Conservation (phyloP, 2,329 filamentous ascomycete species). For the Pseudocercospora fuligena region DNA sequence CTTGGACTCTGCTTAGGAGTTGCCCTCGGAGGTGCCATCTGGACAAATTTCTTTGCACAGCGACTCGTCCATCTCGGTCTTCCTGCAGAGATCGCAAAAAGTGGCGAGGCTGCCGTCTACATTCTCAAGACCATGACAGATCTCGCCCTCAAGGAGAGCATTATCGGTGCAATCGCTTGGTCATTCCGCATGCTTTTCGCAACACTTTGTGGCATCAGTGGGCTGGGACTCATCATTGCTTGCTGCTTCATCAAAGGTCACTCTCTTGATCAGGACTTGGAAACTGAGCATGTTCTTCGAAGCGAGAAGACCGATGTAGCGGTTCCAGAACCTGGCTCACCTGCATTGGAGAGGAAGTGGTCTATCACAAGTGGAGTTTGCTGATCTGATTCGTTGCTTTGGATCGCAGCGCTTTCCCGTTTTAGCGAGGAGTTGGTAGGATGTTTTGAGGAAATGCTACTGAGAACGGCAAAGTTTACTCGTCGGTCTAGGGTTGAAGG, state of each 20-base stretch:
- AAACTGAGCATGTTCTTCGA: slow-evolving; percentile 20
- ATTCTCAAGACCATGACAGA: slow-evolving; percentile 26
- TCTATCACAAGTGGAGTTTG: neutral
- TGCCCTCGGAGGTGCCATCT: slow-evolving; percentile 51
- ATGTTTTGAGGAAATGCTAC: neutral
- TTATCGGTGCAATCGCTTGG: slow-evolving; percentile 28
- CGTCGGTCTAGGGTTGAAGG: neutral
- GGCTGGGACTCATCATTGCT: slow-evolving; percentile 28
- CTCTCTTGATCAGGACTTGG: slow-evolving; percentile 26
- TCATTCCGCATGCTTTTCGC: slow-evolving; percentile 33
- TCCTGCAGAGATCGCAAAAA: slow-evolving; percentile 24
- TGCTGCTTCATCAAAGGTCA: slow-evolving; percentile 21
- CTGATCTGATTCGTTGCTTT: neutral
- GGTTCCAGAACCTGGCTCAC: neutral
- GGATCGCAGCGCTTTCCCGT: neutral
- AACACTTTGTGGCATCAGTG: slow-evolving; percentile 32
- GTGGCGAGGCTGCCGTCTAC: slow-evolving; percentile 32
- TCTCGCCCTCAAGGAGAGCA: slow-evolving; percentile 14
- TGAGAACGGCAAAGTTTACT: neutral
- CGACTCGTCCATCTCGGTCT: slow-evolving; percentile 21
- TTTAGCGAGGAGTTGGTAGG: slow-evolving; percentile 3
- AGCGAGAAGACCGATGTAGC: neutral
- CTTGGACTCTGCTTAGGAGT: slow-evolving; percentile 57
- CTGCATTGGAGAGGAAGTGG: neutral
- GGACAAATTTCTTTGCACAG: slow-evolving; percentile 41